Percentiles rank a stretch among this genome's conserved stretches.
Evolutionary conservation across 306 rosid genomes (phyloP).

Genomic region (Cajanus cajan): DNA sequence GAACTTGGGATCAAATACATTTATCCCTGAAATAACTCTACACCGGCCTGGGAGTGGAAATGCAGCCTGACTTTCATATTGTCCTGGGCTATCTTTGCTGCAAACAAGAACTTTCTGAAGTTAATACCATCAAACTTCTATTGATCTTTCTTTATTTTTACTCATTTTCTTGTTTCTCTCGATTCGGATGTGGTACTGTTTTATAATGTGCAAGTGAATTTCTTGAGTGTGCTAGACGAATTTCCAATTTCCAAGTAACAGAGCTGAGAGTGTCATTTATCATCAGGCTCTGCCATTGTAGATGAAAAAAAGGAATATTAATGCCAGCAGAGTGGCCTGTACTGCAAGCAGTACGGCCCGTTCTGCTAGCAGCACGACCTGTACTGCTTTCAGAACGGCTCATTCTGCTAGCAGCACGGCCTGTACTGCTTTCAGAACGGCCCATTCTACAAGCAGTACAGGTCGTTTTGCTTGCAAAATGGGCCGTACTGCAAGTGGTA

Average conservation of each 20-base stretch:
- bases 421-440: no score
- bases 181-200: neutral
- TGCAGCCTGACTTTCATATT: slow-evolving; percentile 79
- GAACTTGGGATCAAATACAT: slow-evolving; percentile 86
- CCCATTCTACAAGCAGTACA: no score
- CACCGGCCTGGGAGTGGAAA: slow-evolving; percentile 91
- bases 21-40: slow-evolving; percentile 86
- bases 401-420: no score
- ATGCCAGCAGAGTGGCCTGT: no score
- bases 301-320: slow-evolving; percentile 2
- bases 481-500: no score
- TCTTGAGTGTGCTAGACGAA: neutral
- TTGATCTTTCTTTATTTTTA: neutral
- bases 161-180: neutral
- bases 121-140: slow-evolving; percentile 7
- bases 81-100: slow-evolving; percentile 88
- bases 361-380: no score
- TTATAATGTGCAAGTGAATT: neutral
- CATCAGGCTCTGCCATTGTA: slow-evolving; percentile 58
- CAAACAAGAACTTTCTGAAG: slow-evolving; percentile 31
- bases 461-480: no score
- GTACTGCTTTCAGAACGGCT: no score
- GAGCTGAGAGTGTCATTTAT: slow-evolving; percentile 50
- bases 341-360: no score
- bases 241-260: slow-evolving; percentile 12